These are phyloP conservation scores for Triticum monococcum DNA, from an alignment of 176 grass and related monocot species.

Conservation along the genomic window DNA sequence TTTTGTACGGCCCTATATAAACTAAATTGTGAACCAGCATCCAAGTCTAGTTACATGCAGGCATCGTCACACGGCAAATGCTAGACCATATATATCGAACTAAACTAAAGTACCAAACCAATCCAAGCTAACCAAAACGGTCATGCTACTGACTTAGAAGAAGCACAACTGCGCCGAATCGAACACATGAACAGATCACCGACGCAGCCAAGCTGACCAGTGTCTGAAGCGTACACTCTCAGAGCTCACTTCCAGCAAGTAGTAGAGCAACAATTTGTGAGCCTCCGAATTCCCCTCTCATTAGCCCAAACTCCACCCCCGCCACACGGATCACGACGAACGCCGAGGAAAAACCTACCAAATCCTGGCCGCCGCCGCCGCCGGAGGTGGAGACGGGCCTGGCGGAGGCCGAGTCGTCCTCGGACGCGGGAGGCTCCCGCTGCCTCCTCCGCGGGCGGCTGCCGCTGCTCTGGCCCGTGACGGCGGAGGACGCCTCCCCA, in stretches of 20 bases:
- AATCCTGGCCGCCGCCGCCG: slow-evolving; percentile 46
- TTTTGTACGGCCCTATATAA: not conserved
- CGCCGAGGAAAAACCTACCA: slow-evolving; percentile 38
- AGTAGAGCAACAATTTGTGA: not conserved
- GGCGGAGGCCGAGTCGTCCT: slow-evolving; percentile 75
- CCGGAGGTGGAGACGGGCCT: slow-evolving; percentile 71
- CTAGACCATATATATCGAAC: not conserved
- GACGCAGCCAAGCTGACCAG: not conserved
- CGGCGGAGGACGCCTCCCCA: slow-evolving; percentile 46
- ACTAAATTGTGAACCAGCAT: not conserved
- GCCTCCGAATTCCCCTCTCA: not conserved
- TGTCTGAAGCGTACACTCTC: not conserved
- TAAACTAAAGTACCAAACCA: not conserved
- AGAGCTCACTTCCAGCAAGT: too few relatives aligned
- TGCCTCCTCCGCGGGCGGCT: slow-evolving; percentile 36
- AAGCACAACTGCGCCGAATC: not conserved
- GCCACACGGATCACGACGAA: slow-evolving; percentile 17
- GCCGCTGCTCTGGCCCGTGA: slow-evolving; percentile 66
- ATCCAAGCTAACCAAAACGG: not conserved
- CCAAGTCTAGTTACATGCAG: not conserved
- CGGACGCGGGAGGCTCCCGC: slow-evolving; percentile 30
- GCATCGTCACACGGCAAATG: not conserved
- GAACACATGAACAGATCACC: not conserved
- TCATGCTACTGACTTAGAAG: not conserved
- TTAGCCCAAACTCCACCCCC: not conserved